A percentile compares a stretch with the other conserved stretches of the same genome.
Evolutionary conservation across 129 eudicot species (phyloP).

Genomic region (Escallonia herrerae): DNA sequence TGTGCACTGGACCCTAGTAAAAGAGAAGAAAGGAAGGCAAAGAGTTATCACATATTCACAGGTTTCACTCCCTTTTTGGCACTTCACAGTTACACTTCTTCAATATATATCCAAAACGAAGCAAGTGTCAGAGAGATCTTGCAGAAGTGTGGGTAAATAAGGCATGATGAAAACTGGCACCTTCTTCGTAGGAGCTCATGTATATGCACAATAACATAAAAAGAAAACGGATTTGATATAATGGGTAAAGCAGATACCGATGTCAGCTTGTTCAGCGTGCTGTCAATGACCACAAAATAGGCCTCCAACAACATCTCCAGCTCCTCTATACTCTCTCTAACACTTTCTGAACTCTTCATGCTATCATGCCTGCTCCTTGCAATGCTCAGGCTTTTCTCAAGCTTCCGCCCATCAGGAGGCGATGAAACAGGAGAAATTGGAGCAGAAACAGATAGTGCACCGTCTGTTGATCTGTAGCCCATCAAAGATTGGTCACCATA

Average conservation of each 20-base stretch:
- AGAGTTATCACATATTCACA: too few species aligned
- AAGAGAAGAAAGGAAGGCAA: too few species aligned
- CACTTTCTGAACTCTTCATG: constrained; percentile 65
- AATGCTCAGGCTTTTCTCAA: constrained; percentile 67
- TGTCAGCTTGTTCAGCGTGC: constrained; percentile 87
- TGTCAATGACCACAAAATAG: constrained; percentile 85
- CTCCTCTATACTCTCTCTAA: constrained; percentile 61
- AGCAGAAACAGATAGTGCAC: constrained; percentile 54
- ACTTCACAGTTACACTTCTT: too few species aligned
- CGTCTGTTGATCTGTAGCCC: constrained; percentile 62
- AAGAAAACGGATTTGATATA: neutral
- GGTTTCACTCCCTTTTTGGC: too few species aligned
- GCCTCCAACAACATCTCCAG: constrained; percentile 96
- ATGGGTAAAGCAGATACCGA: constrained; percentile 42
- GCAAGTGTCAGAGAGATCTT: too few species aligned
- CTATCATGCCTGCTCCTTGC: constrained; percentile 89
- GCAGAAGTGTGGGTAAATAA: too few species aligned
- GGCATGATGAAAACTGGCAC: too few species aligned
- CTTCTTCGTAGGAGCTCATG: too few species aligned
- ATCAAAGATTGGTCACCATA: constrained; percentile 66
- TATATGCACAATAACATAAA: too few species aligned
- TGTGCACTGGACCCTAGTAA: too few species aligned
- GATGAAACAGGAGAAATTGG: constrained; percentile 95
- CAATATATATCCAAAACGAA: too few species aligned
- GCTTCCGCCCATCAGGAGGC: constrained; percentile 56